These are phyloP conservation scores for Mucor mucedo DNA, from an alignment of 371 early-diverging fungal genomes.

Conservation along the genomic window DNA sequence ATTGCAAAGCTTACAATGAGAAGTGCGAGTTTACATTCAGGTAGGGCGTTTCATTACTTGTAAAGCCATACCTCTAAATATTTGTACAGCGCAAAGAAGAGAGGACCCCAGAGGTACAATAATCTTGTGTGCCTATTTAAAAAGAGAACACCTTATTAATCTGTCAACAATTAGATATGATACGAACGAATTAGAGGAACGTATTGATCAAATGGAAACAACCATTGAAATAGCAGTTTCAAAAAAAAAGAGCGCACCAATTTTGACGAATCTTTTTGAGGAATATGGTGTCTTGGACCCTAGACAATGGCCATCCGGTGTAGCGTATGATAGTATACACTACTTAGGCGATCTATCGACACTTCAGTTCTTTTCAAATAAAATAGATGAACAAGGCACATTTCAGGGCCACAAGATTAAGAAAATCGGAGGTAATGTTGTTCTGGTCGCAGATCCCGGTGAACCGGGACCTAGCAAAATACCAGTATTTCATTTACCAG, in stretches of 20 bases:
- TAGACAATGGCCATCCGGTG: constrained; percentile 20
- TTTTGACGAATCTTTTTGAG: constrained; percentile 17
- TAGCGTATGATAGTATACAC: constrained; percentile 35
- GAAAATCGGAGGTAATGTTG: constrained; percentile 37
- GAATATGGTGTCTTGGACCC: constrained; percentile 23
- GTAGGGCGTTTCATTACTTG: constrained; percentile 3
- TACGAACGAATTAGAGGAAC: constrained; percentile 38
- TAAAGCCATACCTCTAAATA: neutral
- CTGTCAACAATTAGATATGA: neutral
- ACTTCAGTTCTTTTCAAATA: constrained; percentile 40
- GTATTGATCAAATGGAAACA: constrained; percentile 34
- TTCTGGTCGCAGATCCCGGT: constrained; percentile 29
- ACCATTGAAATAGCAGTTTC: constrained; percentile 9
- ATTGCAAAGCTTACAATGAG: constrained; percentile 37
- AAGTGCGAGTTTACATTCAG: constrained; percentile 27
- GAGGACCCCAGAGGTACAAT: constrained; percentile 43
- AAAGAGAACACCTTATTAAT: neutral
- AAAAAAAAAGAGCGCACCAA: constrained; percentile 8
- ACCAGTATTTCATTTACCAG: constrained; percentile 18
- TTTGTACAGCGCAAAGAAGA: constrained; percentile 22
- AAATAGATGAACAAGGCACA: constrained; percentile 25
- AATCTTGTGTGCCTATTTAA: neutral
- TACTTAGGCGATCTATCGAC: constrained; percentile 47
- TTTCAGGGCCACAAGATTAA: constrained; percentile 37
- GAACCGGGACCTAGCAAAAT: constrained; percentile 8